A percentile compares a stretch with the other conserved stretches of the same genome.
Evolutionary conservation across 768 basidiomycete genomes (phyloP).

Genomic region (Pleurotus tuoliensis): DNA sequence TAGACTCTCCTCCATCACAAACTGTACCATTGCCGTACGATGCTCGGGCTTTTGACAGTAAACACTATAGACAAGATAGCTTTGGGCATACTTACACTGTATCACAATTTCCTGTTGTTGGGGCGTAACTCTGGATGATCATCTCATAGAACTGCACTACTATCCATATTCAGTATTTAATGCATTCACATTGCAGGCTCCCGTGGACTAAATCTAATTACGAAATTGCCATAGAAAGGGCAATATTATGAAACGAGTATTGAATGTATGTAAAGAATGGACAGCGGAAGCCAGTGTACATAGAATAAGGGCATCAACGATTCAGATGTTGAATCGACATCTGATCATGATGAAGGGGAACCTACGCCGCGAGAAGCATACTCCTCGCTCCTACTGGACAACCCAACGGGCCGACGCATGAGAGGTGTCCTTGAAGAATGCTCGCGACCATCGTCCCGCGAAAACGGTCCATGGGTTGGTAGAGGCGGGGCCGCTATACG

Average conservation of each 20-base stretch:
- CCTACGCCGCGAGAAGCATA: too few species aligned
- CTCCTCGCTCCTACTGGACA: too few species aligned
- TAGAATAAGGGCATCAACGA: too few species aligned
- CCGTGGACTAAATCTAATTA: too few species aligned
- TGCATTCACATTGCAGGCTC: not conserved
- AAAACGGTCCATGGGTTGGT: not conserved
- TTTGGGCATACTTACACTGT: not conserved
- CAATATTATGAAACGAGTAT: too few species aligned
- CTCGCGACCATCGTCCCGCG: not conserved
- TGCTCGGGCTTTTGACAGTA: not conserved
- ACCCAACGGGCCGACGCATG: not conserved
- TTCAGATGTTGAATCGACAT: too few species aligned
- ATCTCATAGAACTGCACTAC: not conserved
- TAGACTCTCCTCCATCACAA: constrained; percentile 34
- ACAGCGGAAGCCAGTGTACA: too few species aligned
- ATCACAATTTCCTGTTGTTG: not conserved
- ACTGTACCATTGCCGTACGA: constrained; percentile 14
- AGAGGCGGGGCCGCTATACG: not conserved
- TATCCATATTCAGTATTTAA: not conserved
- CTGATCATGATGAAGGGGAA: too few species aligned
- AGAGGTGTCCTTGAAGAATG: not conserved
- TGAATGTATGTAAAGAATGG: too few species aligned
- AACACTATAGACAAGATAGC: not conserved
- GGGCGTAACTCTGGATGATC: not conserved
- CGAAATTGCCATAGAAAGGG: too few species aligned